Evolutionary conservation across 2,329 filamentous ascomycete genomes (phyloP).

Genomic region (Passalora sequoiae): DNA sequence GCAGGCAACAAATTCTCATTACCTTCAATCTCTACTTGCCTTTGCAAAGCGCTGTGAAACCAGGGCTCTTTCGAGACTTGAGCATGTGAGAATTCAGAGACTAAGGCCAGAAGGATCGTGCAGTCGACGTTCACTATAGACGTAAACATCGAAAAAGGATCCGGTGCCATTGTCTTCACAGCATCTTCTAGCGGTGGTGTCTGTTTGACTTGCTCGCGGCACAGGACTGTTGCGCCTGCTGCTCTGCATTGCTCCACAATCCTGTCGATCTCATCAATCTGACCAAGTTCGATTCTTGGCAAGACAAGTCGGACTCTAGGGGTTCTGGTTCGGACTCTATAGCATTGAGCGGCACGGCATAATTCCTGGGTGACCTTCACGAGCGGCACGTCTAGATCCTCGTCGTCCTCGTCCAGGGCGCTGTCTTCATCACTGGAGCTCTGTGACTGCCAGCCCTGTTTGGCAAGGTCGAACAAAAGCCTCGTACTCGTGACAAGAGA

Average conservation of each 20-base stretch:
- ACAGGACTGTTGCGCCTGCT: slow-evolving; percentile 41
- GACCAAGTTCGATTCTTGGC: slow-evolving; percentile 52
- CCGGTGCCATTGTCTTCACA: slow-evolving; percentile 33
- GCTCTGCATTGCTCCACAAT: slow-evolving; percentile 53
- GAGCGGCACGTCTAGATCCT: slow-evolving; percentile 51
- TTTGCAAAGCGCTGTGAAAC: slow-evolving; percentile 56
- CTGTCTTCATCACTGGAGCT: slow-evolving; percentile 43
- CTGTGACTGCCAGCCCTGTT: slow-evolving; percentile 59
- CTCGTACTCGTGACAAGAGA: slow-evolving; percentile 60
- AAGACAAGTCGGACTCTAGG: slow-evolving; percentile 58
- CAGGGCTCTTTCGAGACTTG: slow-evolving; percentile 45
- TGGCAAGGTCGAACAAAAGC: slow-evolving; percentile 63
- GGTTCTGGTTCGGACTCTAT: slow-evolving; percentile 54
- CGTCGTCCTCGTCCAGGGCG: slow-evolving; percentile 41
- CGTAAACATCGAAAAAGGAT: slow-evolving; percentile 37
- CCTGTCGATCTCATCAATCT: slow-evolving; percentile 51
- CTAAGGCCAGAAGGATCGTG: slow-evolving; percentile 65
- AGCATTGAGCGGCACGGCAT: slow-evolving; percentile 51
- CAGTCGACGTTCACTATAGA: slow-evolving; percentile 57
- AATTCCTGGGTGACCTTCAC: slow-evolving; percentile 57
- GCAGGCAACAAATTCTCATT: slow-evolving; percentile 56
- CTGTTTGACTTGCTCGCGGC: slow-evolving; percentile 26
- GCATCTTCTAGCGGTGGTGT: slow-evolving; percentile 24
- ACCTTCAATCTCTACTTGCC: slow-evolving; percentile 61
- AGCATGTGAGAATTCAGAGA: slow-evolving; percentile 67